These are phyloP conservation scores for Paramecium pentaurelia DNA, from an alignment of 73 alveolate genomes.

Conservation along the genomic window DNA sequence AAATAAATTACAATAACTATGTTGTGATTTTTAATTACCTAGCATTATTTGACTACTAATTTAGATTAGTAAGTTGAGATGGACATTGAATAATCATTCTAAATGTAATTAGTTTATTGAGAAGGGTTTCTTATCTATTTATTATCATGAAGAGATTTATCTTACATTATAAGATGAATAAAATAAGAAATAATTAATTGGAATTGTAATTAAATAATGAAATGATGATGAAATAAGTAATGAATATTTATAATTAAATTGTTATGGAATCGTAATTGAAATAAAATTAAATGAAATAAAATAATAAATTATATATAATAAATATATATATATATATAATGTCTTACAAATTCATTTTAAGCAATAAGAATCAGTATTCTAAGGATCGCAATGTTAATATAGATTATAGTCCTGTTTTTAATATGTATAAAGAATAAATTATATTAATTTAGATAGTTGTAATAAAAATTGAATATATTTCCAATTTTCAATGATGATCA, in stretches of 20 bases:
- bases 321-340: not conserved
- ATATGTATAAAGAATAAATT: not conserved
- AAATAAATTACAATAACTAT: not conserved
- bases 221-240: not conserved
- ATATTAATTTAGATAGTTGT: not conserved
- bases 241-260: not conserved
- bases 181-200: not conserved
- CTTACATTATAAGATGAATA: not conserved
- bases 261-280: not conserved
- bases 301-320: not conserved
- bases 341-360: not conserved
- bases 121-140: not conserved
- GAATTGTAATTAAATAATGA: not conserved
- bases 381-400: not conserved
- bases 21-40: not conserved
- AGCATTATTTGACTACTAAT: not conserved
- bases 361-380: not conserved
- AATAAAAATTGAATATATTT: not conserved
- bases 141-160: not conserved
- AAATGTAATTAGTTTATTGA: not conserved
- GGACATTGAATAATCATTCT: not conserved
- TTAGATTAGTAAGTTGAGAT: not conserved
- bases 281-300: not conserved
- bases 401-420: conserved; percentile 4
- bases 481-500: conserved; percentile 9